Conservation (phyloP, 331 rosid genomes). For the Pyracantha coccinea region DNA sequence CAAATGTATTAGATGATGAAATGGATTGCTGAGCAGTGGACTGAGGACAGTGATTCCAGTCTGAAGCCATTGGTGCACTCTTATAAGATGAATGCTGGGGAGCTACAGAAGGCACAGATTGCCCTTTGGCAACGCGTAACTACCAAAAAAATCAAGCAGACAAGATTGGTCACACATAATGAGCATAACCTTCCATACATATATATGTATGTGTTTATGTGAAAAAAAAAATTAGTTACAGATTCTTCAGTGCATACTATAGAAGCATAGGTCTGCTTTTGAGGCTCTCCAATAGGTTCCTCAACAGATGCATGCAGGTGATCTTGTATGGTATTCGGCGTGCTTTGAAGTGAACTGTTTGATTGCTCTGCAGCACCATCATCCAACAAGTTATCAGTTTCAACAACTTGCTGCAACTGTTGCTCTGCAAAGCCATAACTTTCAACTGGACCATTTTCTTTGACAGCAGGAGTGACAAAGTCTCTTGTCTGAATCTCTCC, state of each 20-base stretch:
- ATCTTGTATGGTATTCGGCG: constrained; percentile 45
- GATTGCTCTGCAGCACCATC: constrained; percentile 47
- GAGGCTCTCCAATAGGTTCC: constrained; percentile 78
- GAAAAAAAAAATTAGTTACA: not conserved
- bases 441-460: constrained; percentile 61
- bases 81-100: constrained; percentile 48
- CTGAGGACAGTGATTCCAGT: constrained; percentile 55
- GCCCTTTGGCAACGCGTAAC: constrained; percentile 84
- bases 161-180: constrained; percentile 22
- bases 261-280: constrained; percentile 93
- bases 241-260: constrained; percentile 48
- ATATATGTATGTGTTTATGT: not conserved
- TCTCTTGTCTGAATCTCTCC: constrained; percentile 76
- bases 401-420: constrained; percentile 49
- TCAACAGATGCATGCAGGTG: constrained; percentile 54
- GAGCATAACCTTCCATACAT: not conserved
- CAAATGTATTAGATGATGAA: constrained; percentile 31
- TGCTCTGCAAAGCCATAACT: constrained; percentile 66
- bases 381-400: constrained; percentile 49
- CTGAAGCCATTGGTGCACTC: constrained; percentile 41
- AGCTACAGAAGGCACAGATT: constrained; percentile 36
- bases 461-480: constrained; percentile 47
- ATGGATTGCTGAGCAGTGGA: constrained; percentile 38
- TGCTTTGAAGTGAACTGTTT: constrained; percentile 52
- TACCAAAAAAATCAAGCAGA: constrained; percentile 29